phyloP scores from a whole-genome alignment of 352 stramenopile genomes.

The Elongisporangium prolatum region DNA sequence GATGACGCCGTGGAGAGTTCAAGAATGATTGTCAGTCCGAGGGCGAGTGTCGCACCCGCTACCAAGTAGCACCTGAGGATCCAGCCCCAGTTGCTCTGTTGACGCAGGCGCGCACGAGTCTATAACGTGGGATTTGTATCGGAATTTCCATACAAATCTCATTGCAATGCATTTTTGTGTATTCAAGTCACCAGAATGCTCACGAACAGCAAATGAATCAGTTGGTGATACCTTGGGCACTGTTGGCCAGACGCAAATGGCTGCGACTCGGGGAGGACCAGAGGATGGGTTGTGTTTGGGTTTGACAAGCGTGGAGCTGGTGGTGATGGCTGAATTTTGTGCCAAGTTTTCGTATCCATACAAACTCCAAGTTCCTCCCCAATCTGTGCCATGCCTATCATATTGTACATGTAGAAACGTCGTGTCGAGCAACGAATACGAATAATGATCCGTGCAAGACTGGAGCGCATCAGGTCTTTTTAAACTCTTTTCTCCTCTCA shows the following conservation, averaged over 20 bases:
- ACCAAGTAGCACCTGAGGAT: neutral
- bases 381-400: neutral
- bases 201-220: neutral
- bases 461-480: neutral
- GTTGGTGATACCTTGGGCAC: neutral
- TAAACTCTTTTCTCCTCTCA: neutral
- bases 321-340: neutral
- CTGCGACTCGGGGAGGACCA: neutral
- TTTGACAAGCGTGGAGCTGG: conserved; percentile 7
- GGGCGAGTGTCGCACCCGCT: neutral
- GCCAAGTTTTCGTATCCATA: neutral
- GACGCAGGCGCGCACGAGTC: neutral
- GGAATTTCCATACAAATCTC: neutral
- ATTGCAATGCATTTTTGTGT: neutral
- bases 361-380: neutral
- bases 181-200: neutral
- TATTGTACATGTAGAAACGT: neutral
- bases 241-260: neutral
- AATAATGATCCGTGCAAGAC: no score
- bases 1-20: neutral
- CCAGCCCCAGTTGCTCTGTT: neutral
- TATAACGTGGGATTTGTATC: neutral
- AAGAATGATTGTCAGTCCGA: neutral
- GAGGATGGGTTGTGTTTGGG: conserved; percentile 1
- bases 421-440: neutral